Evolutionary conservation across 768 basidiomycete species (phyloP).

Genomic region (Agaricus bisporus): DNA sequence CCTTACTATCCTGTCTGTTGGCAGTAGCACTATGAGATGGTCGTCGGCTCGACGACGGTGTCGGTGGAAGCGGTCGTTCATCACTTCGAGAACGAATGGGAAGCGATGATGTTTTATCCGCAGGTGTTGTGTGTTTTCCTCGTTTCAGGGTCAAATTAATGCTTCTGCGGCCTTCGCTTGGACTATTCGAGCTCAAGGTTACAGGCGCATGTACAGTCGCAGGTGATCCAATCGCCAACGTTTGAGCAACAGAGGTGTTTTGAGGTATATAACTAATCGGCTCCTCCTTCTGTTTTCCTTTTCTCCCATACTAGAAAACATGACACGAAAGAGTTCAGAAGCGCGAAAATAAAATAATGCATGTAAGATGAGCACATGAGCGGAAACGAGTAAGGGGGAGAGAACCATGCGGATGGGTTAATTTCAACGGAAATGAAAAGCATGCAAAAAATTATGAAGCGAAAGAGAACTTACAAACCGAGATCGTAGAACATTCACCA

Average conservation of each 20-base stretch:
- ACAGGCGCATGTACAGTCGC: constrained; percentile 16
- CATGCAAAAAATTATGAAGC: constrained; percentile 9
- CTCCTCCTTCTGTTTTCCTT: constrained; percentile 50
- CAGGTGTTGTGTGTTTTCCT: neutral
- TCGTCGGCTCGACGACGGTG: constrained; percentile 14
- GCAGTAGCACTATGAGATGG: neutral
- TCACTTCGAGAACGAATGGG: neutral
- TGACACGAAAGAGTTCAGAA: neutral
- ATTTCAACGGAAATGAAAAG: constrained; percentile 8
- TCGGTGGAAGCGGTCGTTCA: constrained; percentile 4
- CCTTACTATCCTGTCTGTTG: neutral
- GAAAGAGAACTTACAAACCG: constrained; percentile 43
- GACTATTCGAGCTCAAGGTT: constrained; percentile 19
- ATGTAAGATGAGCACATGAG: constrained; percentile 1
- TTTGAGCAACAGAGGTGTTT: constrained; percentile 29
- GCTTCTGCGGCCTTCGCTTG: constrained; percentile 3
- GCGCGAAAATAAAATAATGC: neutral
- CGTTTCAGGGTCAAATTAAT: constrained; percentile 3
- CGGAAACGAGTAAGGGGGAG: neutral
- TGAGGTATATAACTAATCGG: constrained; percentile 24
- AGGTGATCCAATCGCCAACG: constrained; percentile 16
- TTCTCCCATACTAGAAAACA: constrained; percentile 51
- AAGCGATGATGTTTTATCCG: neutral
- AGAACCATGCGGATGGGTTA: constrained; percentile 11
- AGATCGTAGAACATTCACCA: constrained; percentile 54